Evolutionary conservation across 2,329 filamentous ascomycete species (phyloP).

Genomic region (Trichophyton benhamiae): DNA sequence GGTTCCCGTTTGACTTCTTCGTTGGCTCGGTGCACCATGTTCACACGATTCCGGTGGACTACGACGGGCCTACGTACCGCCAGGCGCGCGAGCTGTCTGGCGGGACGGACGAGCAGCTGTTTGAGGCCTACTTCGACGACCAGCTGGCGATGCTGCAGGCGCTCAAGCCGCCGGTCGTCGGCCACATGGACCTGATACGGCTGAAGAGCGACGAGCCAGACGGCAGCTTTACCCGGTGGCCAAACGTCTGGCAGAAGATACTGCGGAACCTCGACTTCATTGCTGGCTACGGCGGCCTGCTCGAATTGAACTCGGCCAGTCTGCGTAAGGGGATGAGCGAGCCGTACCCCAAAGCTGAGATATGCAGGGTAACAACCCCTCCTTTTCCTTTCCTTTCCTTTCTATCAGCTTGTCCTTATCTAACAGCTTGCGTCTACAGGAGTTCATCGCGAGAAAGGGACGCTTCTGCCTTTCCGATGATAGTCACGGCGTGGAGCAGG

Average conservation of each 20-base stretch:
- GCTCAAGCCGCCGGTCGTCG: slow-evolving; percentile 65
- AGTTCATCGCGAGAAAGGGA: slow-evolving; percentile 60
- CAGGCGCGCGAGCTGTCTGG: slow-evolving; percentile 46
- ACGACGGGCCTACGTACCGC: slow-evolving; percentile 55
- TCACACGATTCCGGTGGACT: slow-evolving; percentile 78
- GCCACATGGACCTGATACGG: slow-evolving; percentile 86
- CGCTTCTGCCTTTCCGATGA: slow-evolving; percentile 89
- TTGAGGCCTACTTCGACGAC: slow-evolving; percentile 74
- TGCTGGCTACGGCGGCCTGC: slow-evolving; percentile 59
- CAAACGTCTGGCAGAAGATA: slow-evolving; percentile 60
- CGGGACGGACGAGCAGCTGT: slow-evolving; percentile 60
- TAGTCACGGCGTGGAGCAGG: slow-evolving; percentile 76
- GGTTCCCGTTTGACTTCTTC: slow-evolving; percentile 70
- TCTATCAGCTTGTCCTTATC: too few relatives aligned
- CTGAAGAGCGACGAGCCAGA: slow-evolving; percentile 61
- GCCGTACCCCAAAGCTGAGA: slow-evolving; percentile 69
- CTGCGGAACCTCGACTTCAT: slow-evolving; percentile 62
- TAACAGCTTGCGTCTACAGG: slow-evolving; percentile 32
- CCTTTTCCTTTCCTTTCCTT: slow-evolving; percentile 10
- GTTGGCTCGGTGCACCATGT: slow-evolving; percentile 89
- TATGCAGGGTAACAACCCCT: slow-evolving; percentile 53
- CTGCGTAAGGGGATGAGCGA: slow-evolving; percentile 81
- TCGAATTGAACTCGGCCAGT: slow-evolving; percentile 83
- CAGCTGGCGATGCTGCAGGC: slow-evolving; percentile 68
- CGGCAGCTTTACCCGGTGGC: slow-evolving; percentile 46